Percentiles rank a stretch among this genome's conserved stretches.
These are phyloP conservation scores for Diaporthe vexans DNA, from an alignment of 2,329 filamentous ascomycete genomes.

Conservation along the genomic window DNA sequence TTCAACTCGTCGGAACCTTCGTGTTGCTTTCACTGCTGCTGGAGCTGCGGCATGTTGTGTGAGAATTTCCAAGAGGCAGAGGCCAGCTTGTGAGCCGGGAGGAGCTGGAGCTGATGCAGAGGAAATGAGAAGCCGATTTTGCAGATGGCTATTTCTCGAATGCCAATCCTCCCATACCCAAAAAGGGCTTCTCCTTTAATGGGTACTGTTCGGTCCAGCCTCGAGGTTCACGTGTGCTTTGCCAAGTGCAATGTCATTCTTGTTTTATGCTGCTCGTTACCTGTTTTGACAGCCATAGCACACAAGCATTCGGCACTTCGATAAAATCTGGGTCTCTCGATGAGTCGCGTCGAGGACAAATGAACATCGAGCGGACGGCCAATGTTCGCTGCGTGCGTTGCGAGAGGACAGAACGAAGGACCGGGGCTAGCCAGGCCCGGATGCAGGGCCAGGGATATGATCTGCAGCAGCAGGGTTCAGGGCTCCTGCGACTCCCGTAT, in stretches of 20 bases:
- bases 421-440: constrained; percentile 16
- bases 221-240: background rate
- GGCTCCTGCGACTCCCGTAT: constrained; percentile 34
- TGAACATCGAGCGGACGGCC: constrained; percentile 23
- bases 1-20: background rate
- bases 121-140: constrained; percentile 12
- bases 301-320: constrained; percentile 32
- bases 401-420: background rate
- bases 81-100: background rate
- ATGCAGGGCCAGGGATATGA: constrained; percentile 28
- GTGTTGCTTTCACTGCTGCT: background rate
- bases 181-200: background rate
- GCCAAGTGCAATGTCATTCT: constrained; percentile 1
- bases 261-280: constrained; percentile 23
- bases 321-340: constrained; percentile 12
- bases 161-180: background rate
- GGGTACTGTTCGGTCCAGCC: background rate
- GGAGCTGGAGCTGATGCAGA: constrained; percentile 6
- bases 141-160: background rate
- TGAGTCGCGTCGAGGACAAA: constrained; percentile 7
- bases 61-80: background rate
- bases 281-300: constrained; percentile 24
- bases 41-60: background rate
- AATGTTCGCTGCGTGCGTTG: constrained; percentile 22
- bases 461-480: constrained; percentile 30